Conservation (phyloP, 345 rosid genomes). For the Syzygium aromaticum region DNA sequence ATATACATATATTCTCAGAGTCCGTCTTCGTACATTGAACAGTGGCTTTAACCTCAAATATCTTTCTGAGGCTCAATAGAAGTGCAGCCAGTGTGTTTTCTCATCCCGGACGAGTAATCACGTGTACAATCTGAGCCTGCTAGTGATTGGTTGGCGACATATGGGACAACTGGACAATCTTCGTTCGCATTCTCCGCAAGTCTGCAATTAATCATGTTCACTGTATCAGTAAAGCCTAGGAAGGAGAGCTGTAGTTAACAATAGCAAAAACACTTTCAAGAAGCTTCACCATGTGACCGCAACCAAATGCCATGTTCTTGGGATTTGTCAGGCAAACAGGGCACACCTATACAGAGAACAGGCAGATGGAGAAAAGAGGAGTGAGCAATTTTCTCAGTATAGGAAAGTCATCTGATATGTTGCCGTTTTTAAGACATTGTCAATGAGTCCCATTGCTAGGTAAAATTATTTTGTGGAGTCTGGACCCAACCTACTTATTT, state of each 20-base stretch:
- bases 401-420: background rate
- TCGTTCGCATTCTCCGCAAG: slow-evolving; percentile 1
- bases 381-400: background rate
- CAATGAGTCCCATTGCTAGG: background rate
- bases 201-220: background rate
- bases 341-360: slow-evolving; percentile 45
- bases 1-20: background rate
- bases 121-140: slow-evolving; percentile 6
- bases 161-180: slow-evolving; percentile 6
- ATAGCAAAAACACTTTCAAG: background rate
- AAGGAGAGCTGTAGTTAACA: background rate
- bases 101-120: background rate
- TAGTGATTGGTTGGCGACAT: slow-evolving; percentile 5
- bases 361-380: background rate
- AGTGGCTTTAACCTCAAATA: background rate
- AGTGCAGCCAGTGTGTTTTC: background rate
- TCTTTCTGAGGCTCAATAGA: background rate
- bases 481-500: background rate
- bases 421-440: background rate
- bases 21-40: background rate
- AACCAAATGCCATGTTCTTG: slow-evolving; percentile 93
- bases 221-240: background rate
- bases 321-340: slow-evolving; percentile 67
- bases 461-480: background rate
- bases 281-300: slow-evolving; percentile 43